phyloP scores from a whole-genome alignment of 345 rosid genomes.

The Euphorbia peplus region DNA sequence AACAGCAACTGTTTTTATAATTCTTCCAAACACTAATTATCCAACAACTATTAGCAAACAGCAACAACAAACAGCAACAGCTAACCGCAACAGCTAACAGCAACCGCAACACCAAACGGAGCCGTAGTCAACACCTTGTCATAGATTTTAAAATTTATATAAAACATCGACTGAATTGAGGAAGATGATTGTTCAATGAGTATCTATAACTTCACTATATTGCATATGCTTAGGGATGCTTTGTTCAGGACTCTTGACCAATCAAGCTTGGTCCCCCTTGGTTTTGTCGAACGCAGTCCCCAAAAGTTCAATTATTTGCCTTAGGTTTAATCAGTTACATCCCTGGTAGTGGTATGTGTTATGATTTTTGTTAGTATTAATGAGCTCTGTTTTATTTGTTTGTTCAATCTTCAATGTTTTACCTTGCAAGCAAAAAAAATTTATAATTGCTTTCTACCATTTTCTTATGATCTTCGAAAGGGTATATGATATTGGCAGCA shows the following conservation, averaged over 20 bases:
- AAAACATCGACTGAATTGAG: background rate
- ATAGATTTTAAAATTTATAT: background rate
- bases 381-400: background rate
- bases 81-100: too few species aligned
- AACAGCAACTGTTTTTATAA: too few species aligned
- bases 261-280: background rate
- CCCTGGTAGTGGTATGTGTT: background rate
- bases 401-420: too few species aligned
- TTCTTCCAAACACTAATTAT: too few species aligned
- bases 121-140: background rate
- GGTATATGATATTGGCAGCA: background rate
- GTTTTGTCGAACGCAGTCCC: too few species aligned
- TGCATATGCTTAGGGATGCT: background rate
- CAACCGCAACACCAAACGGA: too few species aligned
- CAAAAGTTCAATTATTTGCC: background rate
- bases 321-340: background rate
- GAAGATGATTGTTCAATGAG: background rate
- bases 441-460: background rate
- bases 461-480: background rate
- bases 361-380: background rate
- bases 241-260: background rate
- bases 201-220: background rate
- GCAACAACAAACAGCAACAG: too few species aligned
- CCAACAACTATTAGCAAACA: too few species aligned
- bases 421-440: too few species aligned